Conservation (phyloP, 108 stramenopile species). For the Fragilaria crotonensis region DNA sequence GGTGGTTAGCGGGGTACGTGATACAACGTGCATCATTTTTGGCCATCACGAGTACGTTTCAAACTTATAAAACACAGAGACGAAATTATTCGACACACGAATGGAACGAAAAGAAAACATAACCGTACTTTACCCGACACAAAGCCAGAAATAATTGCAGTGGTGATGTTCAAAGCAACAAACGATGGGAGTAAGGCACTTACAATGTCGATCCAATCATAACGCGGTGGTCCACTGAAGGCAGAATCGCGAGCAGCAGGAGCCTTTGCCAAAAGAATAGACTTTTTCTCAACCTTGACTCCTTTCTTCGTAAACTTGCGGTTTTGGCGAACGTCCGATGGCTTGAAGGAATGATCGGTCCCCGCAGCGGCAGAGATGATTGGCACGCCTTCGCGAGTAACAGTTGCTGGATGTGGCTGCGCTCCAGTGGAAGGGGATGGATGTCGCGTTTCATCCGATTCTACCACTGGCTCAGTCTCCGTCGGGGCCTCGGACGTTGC, state of each 20-base stretch:
- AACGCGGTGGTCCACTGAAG: conserved; percentile 69
- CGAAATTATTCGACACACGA: neutral
- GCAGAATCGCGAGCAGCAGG: conserved; percentile 58
- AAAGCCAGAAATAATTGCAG: too few relatives aligned
- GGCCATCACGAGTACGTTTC: neutral
- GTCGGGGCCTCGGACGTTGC: neutral
- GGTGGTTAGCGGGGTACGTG: too few relatives aligned
- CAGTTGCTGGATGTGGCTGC: too few relatives aligned
- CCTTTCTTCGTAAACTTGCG: conserved; percentile 3
- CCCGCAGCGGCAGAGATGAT: conserved; percentile 26
- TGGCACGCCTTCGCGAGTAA: conserved; percentile 25
- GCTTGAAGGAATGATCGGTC: conserved; percentile 7
- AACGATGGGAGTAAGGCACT: too few relatives aligned
- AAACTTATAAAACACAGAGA: neutral
- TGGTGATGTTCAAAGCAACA: too few relatives aligned
- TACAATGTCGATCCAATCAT: conserved; percentile 88
- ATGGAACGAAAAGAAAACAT: too few relatives aligned
- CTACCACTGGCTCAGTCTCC: too few relatives aligned
- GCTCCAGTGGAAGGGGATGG: too few relatives aligned
- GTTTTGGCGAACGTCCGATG: conserved; percentile 20
- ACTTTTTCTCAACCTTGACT: conserved; percentile 8
- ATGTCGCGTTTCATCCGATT: too few relatives aligned
- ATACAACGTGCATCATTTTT: too few relatives aligned
- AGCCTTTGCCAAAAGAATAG: conserved; percentile 15
- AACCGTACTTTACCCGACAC: too few relatives aligned